A percentile compares a stretch with the other conserved stretches of the same genome.
phyloP scores from a whole-genome alignment of 2,329 filamentous ascomycete genomes.

The Xenoacremonium recifei region DNA sequence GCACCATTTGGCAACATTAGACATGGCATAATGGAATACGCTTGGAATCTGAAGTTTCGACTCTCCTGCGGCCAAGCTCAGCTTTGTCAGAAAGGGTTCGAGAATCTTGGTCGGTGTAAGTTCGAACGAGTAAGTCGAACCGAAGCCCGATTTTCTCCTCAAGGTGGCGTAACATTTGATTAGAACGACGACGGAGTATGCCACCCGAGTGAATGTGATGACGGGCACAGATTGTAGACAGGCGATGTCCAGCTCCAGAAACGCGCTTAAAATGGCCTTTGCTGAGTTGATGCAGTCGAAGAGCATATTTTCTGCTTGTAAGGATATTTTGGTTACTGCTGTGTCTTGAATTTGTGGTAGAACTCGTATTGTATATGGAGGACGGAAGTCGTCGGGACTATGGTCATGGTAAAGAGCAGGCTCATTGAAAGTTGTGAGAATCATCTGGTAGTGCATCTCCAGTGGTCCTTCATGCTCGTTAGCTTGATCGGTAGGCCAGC shows the following conservation, averaged over 20 bases:
- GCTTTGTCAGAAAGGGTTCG: not conserved
- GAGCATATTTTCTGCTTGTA: not conserved
- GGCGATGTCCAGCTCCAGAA: conserved; percentile 1
- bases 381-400: conserved; percentile 9
- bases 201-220: conserved; percentile 11
- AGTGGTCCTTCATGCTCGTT: conserved; percentile 4
- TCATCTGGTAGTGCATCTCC: conserved; percentile 11
- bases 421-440: conserved; percentile 8
- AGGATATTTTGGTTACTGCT: not conserved
- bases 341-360: not conserved
- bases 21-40: not conserved
- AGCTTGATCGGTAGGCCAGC: not conserved
- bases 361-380: conserved; percentile 8
- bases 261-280: conserved; percentile 1
- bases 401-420: conserved; percentile 9
- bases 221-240: conserved; percentile 4
- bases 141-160: not conserved
- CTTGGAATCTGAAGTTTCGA: not conserved
- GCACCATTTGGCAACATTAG: not conserved
- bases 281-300: conserved; percentile 5
- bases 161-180: conserved; percentile 8
- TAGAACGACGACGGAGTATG: conserved; percentile 5
- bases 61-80: not conserved
- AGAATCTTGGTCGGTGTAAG: not conserved
- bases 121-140: too few species aligned